Evolutionary conservation across 305 asterid species (phyloP).

Genomic region (Solanum hybrid): DNA sequence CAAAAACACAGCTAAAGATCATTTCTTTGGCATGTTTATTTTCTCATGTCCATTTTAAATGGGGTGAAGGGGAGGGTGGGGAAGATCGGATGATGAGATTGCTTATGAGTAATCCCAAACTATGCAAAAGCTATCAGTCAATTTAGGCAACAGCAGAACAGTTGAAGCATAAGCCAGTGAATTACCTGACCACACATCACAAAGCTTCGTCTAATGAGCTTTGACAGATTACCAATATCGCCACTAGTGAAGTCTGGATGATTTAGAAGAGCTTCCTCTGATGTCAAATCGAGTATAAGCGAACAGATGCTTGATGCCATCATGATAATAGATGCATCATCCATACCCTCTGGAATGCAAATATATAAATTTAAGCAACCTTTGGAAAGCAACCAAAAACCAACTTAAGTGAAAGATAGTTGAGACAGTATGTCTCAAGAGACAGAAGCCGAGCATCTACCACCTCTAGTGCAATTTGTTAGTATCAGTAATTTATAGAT

Average conservation of each 20-base stretch:
- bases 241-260: constrained; percentile 36
- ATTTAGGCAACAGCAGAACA: background rate
- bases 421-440: background rate
- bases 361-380: background rate
- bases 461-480: background rate
- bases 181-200: constrained; percentile 33
- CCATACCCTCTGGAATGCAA: constrained; percentile 28
- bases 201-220: constrained; percentile 55
- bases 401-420: background rate
- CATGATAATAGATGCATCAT: constrained; percentile 41
- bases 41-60: background rate
- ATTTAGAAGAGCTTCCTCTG: constrained; percentile 60
- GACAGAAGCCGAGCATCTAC: background rate
- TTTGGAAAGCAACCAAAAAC: background rate
- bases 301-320: constrained; percentile 84
- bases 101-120: background rate
- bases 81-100: background rate
- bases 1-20: background rate
- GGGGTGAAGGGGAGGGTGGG: background rate
- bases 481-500: background rate
- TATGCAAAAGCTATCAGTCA: background rate
- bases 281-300: constrained; percentile 53
- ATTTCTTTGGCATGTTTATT: background rate
- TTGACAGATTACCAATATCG: constrained; percentile 35
- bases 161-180: background rate